phyloP scores from a whole-genome alignment of 2,329 filamentous ascomycete species.

The Alternaria atra region DNA sequence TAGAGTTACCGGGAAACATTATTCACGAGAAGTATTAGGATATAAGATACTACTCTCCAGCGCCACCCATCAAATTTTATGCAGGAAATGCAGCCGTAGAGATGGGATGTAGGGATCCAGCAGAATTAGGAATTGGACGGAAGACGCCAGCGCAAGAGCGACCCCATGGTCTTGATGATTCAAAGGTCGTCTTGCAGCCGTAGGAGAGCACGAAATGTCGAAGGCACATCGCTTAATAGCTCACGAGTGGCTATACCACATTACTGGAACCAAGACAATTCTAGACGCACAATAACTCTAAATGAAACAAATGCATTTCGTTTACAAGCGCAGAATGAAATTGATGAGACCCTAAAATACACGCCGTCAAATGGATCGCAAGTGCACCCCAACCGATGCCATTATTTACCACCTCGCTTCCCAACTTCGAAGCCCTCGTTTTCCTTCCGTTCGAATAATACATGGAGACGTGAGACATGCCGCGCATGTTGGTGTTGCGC shows the following conservation, averaged over 20 bases:
- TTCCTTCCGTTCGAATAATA: conserved; percentile 32
- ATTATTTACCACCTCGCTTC: conserved; percentile 42
- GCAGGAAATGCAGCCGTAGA: neutral
- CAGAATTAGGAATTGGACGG: neutral
- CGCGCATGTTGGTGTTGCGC: conserved; percentile 32
- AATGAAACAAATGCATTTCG: conserved; percentile 41
- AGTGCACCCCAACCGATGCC: conserved; percentile 41
- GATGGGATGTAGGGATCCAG: neutral
- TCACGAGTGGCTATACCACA: neutral
- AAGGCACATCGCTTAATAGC: neutral
- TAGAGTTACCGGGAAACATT: neutral
- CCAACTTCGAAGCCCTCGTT: conserved; percentile 16
- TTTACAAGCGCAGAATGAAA: conserved; percentile 45
- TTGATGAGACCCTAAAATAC: conserved; percentile 48
- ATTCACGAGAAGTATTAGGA: neutral
- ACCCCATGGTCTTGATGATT: neutral
- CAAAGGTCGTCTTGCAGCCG: neutral
- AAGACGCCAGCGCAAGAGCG: neutral
- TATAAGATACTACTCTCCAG: neutral
- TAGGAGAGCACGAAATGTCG: neutral
- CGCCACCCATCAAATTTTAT: neutral
- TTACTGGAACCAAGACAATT: neutral
- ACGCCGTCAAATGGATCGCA: conserved; percentile 47
- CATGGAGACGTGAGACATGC: conserved; percentile 50
- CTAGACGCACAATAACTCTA: neutral